Base-by-base conservation (phyloP, 1,284 basidiomycete species). In the Trichosporon inkin region DNA sequence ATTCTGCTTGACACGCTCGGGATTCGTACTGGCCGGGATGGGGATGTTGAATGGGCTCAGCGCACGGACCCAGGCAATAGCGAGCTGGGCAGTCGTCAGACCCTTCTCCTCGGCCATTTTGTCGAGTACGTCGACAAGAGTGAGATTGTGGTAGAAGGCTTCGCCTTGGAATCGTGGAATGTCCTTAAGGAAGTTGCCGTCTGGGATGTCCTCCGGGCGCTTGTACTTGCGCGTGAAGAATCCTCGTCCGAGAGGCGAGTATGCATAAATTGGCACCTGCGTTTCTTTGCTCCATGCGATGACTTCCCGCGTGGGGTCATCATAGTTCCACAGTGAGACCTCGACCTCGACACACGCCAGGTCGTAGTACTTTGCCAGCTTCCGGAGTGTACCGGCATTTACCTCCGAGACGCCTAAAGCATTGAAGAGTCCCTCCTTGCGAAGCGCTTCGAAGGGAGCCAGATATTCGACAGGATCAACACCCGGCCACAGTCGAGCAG, bases 181-280 rank as follows among this genome's bases (percentile, higher is more conserved):
- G 54, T 60, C 32, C 37, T n/a, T 53, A 53, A 68, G 65, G 61
- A 68, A 67, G 24, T 58, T 61, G 3, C 78, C 80, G 24, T 80
- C 79, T 10, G 79, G 78, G n/a, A 87, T 75, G 70, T 86, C 84
- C 32, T 81, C 78, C 4, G 68, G 69, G 16, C 70, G 76, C 68
- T 82, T 81, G 67, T 82, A 80, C 39, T 76, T 74, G 11, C 85
- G 84, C 0, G 82, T 81, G 17, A 88, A 73, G 69, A 87, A 82
- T 1, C 86, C 86, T 49, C 79, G 76, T 10, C 84, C 85, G 14
- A 86, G 80, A 0, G 85, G 86, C 69, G 81, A 82, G 69, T 87
- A 88, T 28, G 82, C 83, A 10, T 82, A 74, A 56, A 87, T 79
- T 16, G 84, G 77, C 37, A 84, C 76, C 2, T 78, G 76, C 16